phyloP scores from a whole-genome alignment of 495 filamentous ascomycete genomes.

The Lepidopterella palustris region DNA sequence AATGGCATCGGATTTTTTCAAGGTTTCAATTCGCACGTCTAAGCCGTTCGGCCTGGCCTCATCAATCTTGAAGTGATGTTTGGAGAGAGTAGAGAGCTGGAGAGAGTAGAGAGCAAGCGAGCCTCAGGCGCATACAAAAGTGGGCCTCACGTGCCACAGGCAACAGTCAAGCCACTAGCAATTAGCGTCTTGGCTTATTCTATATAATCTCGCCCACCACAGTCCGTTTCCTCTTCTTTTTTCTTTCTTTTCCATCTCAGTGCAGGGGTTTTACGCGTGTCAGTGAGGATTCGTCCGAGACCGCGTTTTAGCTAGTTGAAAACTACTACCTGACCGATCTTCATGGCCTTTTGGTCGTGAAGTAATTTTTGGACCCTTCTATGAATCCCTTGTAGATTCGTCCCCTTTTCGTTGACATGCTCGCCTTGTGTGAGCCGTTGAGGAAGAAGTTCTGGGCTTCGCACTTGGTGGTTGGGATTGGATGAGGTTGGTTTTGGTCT shows the following conservation, averaged over 20 bases:
- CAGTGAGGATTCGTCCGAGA: constrained; percentile 39
- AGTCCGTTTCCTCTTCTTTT: not conserved
- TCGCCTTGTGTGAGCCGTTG: constrained; percentile 3
- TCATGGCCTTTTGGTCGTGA: constrained; percentile 23
- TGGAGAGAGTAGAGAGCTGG: no score
- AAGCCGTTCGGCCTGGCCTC: no score
- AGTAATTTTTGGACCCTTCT: constrained; percentile 28
- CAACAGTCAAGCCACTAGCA: no score
- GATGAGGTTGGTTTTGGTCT: not conserved
- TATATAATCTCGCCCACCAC: not conserved
- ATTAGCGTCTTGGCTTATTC: not conserved
- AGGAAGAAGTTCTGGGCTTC: constrained; percentile 9
- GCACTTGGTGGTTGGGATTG: no score
- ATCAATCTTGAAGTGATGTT: no score
- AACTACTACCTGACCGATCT: constrained; percentile 34
- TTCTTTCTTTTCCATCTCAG: not conserved
- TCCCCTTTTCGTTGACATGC: constrained; percentile 25
- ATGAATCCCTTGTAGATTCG: not conserved
- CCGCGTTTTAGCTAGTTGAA: constrained; percentile 40
- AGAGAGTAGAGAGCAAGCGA: no score
- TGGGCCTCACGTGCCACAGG: not conserved
- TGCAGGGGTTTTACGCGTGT: constrained; percentile 22
- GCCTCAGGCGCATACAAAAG: no score
- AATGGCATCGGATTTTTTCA: no score
- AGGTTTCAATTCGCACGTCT: no score